These are phyloP conservation scores for Gracilaria gracilis DNA, from an alignment of 23 red algal genomes.

Conservation along the genomic window DNA sequence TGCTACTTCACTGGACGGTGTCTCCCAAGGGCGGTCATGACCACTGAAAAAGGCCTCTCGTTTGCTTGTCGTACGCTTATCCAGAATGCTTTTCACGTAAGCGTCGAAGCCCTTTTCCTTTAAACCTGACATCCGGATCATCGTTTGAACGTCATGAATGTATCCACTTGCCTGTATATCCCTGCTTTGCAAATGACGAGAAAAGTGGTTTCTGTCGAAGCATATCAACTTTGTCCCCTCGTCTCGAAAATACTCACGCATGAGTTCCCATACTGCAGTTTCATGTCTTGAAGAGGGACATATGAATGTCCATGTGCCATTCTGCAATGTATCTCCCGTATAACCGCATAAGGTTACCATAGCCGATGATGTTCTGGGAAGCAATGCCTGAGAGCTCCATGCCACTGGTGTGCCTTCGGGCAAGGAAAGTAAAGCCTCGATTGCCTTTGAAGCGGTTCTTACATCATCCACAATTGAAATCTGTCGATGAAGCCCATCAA, in stretches of 20 bases:
- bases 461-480: slow-evolving; percentile 11
- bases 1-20: neutral
- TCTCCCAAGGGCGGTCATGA: slow-evolving; percentile 1
- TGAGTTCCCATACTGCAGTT: slow-evolving; percentile 18
- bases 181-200: neutral
- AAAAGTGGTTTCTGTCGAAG: neutral
- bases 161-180: slow-evolving; percentile 10
- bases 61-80: neutral
- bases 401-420: slow-evolving; percentile 21
- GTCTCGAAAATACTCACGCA: slow-evolving; percentile 29
- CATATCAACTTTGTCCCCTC: neutral
- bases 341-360: slow-evolving; percentile 19
- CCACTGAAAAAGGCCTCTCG: neutral
- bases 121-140: neutral
- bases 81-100: neutral
- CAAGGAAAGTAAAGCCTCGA: slow-evolving; percentile 21
- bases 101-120: slow-evolving; percentile 3
- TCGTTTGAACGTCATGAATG: neutral
- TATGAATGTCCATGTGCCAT: neutral
- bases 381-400: slow-evolving; percentile 29
- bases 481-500: neutral
- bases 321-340: neutral
- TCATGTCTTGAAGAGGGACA: slow-evolving; percentile 2
- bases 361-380: neutral
- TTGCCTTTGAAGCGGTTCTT: slow-evolving; percentile 13